Base-by-base conservation (phyloP, 768 basidiomycete species). In the Amanita subjunquillea region DNA sequence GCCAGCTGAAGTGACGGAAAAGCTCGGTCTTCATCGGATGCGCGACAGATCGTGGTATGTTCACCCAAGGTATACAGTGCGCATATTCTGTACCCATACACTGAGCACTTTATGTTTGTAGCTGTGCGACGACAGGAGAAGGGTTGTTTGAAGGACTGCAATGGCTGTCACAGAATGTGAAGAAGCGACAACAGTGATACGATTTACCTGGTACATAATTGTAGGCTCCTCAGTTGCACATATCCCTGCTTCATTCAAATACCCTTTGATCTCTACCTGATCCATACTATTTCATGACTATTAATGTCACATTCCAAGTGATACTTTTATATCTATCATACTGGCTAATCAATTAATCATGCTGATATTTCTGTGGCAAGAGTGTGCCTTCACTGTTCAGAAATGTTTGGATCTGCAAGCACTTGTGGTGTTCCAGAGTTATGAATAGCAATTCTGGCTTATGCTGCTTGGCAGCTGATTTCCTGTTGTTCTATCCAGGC, bases 11-110 rank as follows among this genome's bases (percentile, higher is more conserved):
- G 94, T 98, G 38, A 98, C 95, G 9, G 95, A 97, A 70, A 96
- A 95, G 68, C 72, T 98, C 40, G 94, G 94, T 37, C 73, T 98
- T 58, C 89, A 96, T 67, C 78, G 87, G 60, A 97, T 98, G 95
- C 85, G 91, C 55, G 94, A 97, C 63, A 78, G 95, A 55, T 92
- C 88, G 67, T 98, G 95, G 95, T 98, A 97, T 78, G 94, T 97
- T 50, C 95, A 98, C 72, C 95, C 95, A 48, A 96, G 93, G 88
- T 95, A 68, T 60, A 80, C 68, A 39, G 13, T 49, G 22, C 15
- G 27, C 36, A 29, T 27, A 29, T 9, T 17, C 41, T 39, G 50
- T 51, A 50, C 34, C 32, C 37, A 34, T 39, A 32, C n/a, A 34
- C 41, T 48, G 34, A 40, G 34, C 50, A 55, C 41, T 60, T 41